Conservation (phyloP, 352 stramenopile genomes). For the Aphanomyces euteiches region DNA sequence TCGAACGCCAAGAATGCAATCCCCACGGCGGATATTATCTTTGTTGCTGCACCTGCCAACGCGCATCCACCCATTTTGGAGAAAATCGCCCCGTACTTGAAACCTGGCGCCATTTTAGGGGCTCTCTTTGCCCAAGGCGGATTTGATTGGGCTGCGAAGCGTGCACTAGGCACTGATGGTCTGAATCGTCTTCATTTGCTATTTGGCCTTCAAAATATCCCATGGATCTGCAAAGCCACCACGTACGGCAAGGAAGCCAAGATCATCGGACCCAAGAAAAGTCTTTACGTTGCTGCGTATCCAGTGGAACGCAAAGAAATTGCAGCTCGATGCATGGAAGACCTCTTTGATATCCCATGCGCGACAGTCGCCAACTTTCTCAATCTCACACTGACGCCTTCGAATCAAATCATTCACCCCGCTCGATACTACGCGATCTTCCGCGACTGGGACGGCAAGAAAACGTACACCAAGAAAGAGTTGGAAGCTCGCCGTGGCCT, state of each 20-base stretch:
- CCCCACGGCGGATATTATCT: constrained; percentile 83
- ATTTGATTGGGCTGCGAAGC: constrained; percentile 90
- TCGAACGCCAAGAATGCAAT: constrained; percentile 82
- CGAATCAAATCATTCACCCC: constrained; percentile 92
- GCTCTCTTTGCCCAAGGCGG: constrained; percentile 89
- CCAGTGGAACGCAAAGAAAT: constrained; percentile 80
- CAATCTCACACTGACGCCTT: constrained; percentile 90
- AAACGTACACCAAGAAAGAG: constrained; percentile 78
- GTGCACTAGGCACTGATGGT: constrained; percentile 62
- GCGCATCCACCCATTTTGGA: constrained; percentile 80
- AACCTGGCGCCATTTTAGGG: constrained; percentile 78
- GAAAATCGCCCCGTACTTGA: constrained; percentile 75
- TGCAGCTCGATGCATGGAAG: constrained; percentile 73
- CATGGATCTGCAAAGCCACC: constrained; percentile 89
- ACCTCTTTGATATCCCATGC: constrained; percentile 90
- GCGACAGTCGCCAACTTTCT: constrained; percentile 89
- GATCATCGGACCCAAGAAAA: constrained; percentile 90
- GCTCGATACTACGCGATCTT: constrained; percentile 92
- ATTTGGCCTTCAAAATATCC: constrained; percentile 92
- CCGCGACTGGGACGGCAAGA: constrained; percentile 88
- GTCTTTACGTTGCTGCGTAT: constrained; percentile 87
- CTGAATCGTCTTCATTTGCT: constrained; percentile 44
- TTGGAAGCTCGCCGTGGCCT: constrained; percentile 83
- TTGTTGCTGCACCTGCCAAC: constrained; percentile 87
- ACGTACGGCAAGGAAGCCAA: constrained; percentile 69